Evolutionary conservation across 2,329 filamentous ascomycete genomes (phyloP), one percentile per base, ranked within the genome.

Genomic region (Massarina eburnea): DNA sequence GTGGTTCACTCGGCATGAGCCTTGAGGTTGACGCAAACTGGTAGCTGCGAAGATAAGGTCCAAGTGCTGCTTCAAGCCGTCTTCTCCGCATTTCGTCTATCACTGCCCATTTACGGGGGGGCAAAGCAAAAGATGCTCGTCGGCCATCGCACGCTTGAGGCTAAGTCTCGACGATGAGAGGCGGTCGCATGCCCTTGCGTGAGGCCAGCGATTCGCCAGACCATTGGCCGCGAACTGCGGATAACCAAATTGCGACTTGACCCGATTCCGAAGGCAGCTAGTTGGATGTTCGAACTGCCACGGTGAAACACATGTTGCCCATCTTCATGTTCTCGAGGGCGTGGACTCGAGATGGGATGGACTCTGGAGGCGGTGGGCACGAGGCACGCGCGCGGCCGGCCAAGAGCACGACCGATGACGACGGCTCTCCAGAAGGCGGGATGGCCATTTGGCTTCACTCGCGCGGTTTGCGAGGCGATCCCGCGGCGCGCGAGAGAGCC

Each of bases 31-130:
- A 26, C 19, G 8, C 29, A 12, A 21, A 9, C 30, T 33, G 30
- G 14, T 33, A n/a, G 30, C 30, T 33, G 30, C 14, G 19, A 34
- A 34, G 43, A 40, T 24, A 45, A 46, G 39, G 37, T 44, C 30
- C 29, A 32, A 29, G 40, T 49, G 57, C 52, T 54, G 45, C 46
- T 48, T 35, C 26, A 8, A 51, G 54, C 58, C 58, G 49, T 48
- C 58, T 64, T 67, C 64, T 68, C 64, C 64, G 63, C 64, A 68
- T 61, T 67, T 62, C 48, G 55, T 58, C 49, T 55, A 61, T 54
- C 48, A 46, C 47, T 48, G 48, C 55, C 62, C 65, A 66, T 66
- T 66, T 65, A 60, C 62, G 59, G 54, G 61, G 57, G 62, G 60
- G 33, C n/a, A 5, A 35, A 35, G 19, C 5, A 55, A 44, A 49